Evolutionary conservation across 1,139 yeast species (phyloP).

Genomic region (Zygosaccharomyces sapae): DNA sequence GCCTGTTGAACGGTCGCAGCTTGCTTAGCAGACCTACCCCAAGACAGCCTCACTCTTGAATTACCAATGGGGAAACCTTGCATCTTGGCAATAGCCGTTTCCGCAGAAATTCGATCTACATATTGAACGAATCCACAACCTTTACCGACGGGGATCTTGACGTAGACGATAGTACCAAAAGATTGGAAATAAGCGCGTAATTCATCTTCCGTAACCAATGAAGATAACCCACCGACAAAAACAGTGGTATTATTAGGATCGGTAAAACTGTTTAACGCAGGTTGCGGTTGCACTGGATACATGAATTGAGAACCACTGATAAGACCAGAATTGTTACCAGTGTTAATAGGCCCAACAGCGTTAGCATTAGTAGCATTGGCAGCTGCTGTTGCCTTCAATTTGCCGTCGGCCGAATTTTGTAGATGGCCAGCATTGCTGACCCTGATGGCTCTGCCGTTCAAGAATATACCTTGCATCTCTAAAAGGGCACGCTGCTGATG

Average conservation of each 20-base stretch:
- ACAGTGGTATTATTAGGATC: conserved; percentile 71
- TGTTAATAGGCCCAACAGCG: background rate
- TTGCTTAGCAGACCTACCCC: conserved; percentile 51
- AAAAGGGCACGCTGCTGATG: conserved; percentile 61
- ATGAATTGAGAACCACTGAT: conserved; percentile 23
- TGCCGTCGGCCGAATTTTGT: conserved; percentile 9
- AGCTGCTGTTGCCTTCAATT: conserved; percentile 1
- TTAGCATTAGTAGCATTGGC: conserved; percentile 14
- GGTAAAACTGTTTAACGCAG: conserved; percentile 48
- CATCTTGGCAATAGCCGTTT: conserved; percentile 65
- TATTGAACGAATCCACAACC: conserved; percentile 72
- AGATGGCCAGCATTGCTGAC: conserved; percentile 59
- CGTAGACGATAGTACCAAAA: conserved; percentile 62
- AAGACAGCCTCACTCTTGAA: conserved; percentile 60
- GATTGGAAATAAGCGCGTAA: conserved; percentile 57
- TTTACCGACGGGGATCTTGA: conserved; percentile 65
- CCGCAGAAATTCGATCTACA: conserved; percentile 62
- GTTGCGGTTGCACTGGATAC: conserved; percentile 31
- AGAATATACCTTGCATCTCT: conserved; percentile 72
- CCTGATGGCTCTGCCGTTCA: conserved; percentile 70
- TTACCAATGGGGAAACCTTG: conserved; percentile 72
- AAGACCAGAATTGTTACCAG: conserved; percentile 1
- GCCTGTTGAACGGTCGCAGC: conserved; percentile 20
- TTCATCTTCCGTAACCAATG: conserved; percentile 56
- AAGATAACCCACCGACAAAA: conserved; percentile 65